Evolutionary conservation across 2,329 filamentous ascomycete species (phyloP), one percentile per base, ranked within the genome.

Genomic region (Aphanoascus verrucosus): DNA sequence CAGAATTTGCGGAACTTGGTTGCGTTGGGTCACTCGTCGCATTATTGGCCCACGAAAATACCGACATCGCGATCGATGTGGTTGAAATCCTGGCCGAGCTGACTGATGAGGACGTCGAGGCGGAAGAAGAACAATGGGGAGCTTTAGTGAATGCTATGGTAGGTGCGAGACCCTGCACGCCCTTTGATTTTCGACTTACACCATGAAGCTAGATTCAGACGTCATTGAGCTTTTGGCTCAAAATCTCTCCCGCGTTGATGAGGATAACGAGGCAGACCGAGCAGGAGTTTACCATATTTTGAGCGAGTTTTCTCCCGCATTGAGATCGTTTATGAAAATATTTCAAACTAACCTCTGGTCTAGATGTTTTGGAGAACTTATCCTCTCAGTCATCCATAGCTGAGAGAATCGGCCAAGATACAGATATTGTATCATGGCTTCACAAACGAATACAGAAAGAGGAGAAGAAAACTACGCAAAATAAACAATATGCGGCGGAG

Each of bases 401-500:
- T 1, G 84, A 89, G 58, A 80, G 77, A 40, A 82, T 97, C 48
- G 87, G 84, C 3, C 72, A 78, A 55, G 80, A 91, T 56, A 79
- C 81, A 5, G 74, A 72, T 6, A 72, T 95, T 0, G 66, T 96
- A 6, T 73, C 78, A 43, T 97, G 88, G 88, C 77, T 98, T 2
- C 73, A 95, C 35, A 71, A 77, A 48, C 80, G 93, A 48, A 85
- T 88, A 57, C 82, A 85, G 60, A 77, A 75, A 53, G 77, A 78
- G 49, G 88, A 95, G 66, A 73, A 72, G 3, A 74, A 76, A 0
- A 80, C 94, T 0, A 77, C 81, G 4, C 93, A 98, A 66, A 98
- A 98, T 66, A 94, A 93, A 66, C 91, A 96, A 67, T 98, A 97
- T 66, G 81, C 89, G 0, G 88, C 91, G 14, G 93, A 98, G 69